Percentiles rank a stretch among this genome's conserved stretches.
These are phyloP conservation scores for Ganoderma lingzhi DNA, from an alignment of 1,284 basidiomycete genomes.

Conservation along the genomic window DNA sequence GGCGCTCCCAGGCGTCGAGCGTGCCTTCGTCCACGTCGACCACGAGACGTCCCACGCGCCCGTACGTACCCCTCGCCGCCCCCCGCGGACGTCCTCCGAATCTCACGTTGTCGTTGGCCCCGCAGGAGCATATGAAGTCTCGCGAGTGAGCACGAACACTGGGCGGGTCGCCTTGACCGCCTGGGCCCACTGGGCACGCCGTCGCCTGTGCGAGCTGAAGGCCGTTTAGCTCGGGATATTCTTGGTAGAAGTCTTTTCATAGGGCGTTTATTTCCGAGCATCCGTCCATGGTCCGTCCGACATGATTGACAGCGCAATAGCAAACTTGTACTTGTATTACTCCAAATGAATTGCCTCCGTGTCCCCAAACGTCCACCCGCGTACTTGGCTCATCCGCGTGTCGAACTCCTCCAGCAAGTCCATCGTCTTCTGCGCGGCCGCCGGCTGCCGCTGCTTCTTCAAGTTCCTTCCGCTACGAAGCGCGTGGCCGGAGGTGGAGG, in stretches of 20 bases:
- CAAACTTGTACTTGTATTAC: constrained; percentile 7
- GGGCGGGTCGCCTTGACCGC: background rate
- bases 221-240: background rate
- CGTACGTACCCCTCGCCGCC: constrained; percentile 49
- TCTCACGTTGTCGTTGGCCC: background rate
- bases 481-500: background rate
- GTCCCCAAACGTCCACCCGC: constrained; percentile 24
- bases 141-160: background rate
- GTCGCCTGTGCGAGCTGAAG: background rate
- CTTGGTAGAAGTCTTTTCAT: background rate
- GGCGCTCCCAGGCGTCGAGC: constrained; percentile 88
- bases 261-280: background rate
- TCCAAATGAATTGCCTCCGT: background rate
- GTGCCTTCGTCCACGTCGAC: constrained; percentile 94
- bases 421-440: background rate
- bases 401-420: constrained; percentile 35
- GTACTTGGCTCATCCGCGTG: constrained; percentile 30
- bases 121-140: constrained; percentile 8
- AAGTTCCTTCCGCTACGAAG: background rate
- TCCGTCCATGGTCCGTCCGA: background rate
- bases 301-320: background rate
- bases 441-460: background rate
- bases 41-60: constrained; percentile 90
- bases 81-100: background rate
- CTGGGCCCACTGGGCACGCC: background rate